These are phyloP conservation scores for Chalaropsis ovoidea DNA, from an alignment of 2,329 filamentous ascomycete species.

Conservation along the genomic window DNA sequence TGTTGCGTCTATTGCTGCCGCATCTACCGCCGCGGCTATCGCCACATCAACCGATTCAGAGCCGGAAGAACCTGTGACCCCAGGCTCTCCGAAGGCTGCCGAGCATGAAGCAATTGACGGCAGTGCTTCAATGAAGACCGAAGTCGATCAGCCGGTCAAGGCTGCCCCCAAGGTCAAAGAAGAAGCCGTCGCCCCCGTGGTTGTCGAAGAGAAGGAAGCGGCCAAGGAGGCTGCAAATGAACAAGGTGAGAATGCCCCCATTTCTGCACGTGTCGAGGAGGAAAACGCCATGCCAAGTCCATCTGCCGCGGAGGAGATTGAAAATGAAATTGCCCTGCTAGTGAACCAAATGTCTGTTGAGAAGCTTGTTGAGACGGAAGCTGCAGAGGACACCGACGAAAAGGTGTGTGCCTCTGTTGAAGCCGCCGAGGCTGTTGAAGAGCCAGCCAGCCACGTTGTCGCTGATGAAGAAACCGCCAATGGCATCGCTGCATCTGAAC, in stretches of 20 bases:
- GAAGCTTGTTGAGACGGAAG: background rate
- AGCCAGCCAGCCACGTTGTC: background rate
- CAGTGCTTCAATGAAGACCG: constrained; percentile 1
- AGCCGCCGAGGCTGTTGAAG: constrained; percentile 2
- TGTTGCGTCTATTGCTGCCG: background rate
- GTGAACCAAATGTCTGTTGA: constrained; percentile 16
- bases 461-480: background rate
- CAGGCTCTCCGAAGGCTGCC: background rate
- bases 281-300: constrained; percentile 15
- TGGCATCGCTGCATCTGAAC: background rate
- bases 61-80: constrained; percentile 2
- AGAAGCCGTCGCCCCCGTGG: background rate
- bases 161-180: background rate
- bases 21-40: background rate
- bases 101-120: constrained; percentile 3
- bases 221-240: constrained; percentile 7
- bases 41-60: constrained; percentile 13
- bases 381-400: background rate
- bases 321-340: constrained; percentile 12
- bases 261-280: constrained; percentile 10
- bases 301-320: background rate
- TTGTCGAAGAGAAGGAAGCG: background rate
- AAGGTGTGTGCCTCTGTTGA: constrained; percentile 12
- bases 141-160: background rate
- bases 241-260: constrained; percentile 17